Percentiles rank a stretch among this genome's conserved stretches.
Conservation (phyloP, 1,284 basidiomycete genomes). For the Sporisorium reilianum region DNA sequence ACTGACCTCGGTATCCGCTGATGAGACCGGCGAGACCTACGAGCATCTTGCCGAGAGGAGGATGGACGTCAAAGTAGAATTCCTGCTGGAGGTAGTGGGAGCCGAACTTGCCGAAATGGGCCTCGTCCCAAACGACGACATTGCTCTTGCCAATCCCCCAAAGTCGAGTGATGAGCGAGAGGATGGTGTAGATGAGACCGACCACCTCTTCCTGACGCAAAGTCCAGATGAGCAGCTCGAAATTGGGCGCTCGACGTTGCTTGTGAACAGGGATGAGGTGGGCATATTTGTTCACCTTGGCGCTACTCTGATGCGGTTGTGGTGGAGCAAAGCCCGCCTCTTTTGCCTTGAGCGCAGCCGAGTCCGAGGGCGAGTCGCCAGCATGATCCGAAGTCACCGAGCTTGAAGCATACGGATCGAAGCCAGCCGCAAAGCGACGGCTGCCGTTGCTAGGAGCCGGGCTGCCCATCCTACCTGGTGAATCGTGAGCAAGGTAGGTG, state of each 20-base stretch:
- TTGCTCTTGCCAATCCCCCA: constrained; percentile 90
- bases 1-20: constrained; percentile 89
- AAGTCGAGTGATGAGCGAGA: constrained; percentile 93
- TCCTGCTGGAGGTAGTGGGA: constrained; percentile 91
- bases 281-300: constrained; percentile 55
- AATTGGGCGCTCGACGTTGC: constrained; percentile 42
- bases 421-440: constrained; percentile 50
- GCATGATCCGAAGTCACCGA: constrained; percentile 6
- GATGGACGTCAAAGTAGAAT: constrained; percentile 75
- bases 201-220: constrained; percentile 57
- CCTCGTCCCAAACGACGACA: constrained; percentile 94
- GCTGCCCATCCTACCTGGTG: constrained; percentile 31
- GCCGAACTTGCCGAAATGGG: constrained; percentile 71
- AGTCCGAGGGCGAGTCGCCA: constrained; percentile 14
- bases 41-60: constrained; percentile 97
- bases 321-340: constrained; percentile 38
- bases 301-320: constrained; percentile 8
- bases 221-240: constrained; percentile 40
- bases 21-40: constrained; percentile 92
- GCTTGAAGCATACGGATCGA: constrained; percentile 37
- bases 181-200: constrained; percentile 83
- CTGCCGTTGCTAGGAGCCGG: constrained; percentile 15
- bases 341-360: constrained; percentile 42
- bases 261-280: constrained; percentile 62
- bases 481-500: constrained; percentile 24